Conservation (phyloP, 257 asterid genomes). For the Ligustrum vulgare region DNA sequence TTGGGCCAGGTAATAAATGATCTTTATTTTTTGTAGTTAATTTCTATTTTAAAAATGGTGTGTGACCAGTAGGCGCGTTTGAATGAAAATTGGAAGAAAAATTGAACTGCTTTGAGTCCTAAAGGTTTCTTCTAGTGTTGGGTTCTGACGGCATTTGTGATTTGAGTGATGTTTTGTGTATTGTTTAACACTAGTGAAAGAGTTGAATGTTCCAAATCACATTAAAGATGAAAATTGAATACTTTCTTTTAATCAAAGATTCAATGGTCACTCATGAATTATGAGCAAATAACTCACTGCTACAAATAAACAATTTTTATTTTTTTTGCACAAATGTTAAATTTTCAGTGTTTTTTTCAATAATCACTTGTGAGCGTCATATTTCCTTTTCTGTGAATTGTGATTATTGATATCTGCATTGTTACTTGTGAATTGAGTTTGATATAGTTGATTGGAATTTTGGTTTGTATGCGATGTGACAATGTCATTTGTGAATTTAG, state of each 20-base stretch:
- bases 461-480: too few species aligned
- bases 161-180: not conserved
- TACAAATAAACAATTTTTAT: too few species aligned
- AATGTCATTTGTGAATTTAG: too few species aligned
- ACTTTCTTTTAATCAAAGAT: not conserved
- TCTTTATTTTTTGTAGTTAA: not conserved
- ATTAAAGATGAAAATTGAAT: not conserved
- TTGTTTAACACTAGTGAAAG: not conserved
- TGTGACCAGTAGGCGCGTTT: not conserved
- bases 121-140: not conserved
- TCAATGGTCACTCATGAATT: not conserved
- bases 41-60: not conserved
- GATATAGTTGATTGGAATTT: too few species aligned
- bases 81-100: not conserved
- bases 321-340: too few species aligned
- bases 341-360: too few species aligned
- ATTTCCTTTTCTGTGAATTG: too few species aligned
- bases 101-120: not conserved
- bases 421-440: too few species aligned
- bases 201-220: not conserved
- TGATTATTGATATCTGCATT: too few species aligned
- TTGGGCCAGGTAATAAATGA: slow-evolving; percentile 67
- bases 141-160: not conserved
- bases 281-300: too few species aligned
- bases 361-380: too few species aligned